Evolutionary conservation across 2,329 filamentous ascomycete species (phyloP), one percentile per base, ranked within the genome.

Genomic region (Coniochaeta prunicola): DNA sequence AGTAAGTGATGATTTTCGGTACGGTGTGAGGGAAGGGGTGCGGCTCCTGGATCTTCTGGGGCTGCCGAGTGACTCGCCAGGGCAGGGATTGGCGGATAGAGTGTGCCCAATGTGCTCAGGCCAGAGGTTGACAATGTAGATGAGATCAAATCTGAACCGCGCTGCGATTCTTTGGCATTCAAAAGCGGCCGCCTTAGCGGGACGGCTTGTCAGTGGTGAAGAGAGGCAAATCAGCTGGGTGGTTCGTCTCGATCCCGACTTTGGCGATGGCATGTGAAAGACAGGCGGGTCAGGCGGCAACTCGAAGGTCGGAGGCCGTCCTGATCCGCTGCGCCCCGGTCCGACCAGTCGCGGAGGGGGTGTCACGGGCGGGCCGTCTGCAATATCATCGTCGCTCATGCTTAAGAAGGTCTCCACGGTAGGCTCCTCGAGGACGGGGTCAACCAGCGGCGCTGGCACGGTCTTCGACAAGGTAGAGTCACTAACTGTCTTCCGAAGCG

Each of bases 81-180:
- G 57, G 17, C 24, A 28, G 55, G 42, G n/a, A 58, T 58, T n/a
- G 4, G 59, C 36, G 42, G 53, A 24, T 7, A 31, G 21, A n/a
- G 28, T 21, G 30, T 21, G 53, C 7, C 3, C 53, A 31, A 55
- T 34, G 53, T 67, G 62, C 38, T 67, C 73, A 3, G 82, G 81
- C 82, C 82, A 84, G 15, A 85, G 70, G 62, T 81, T 84, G 62
- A 84, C 77, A 31, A 85, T 76, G 62, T 85, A 86, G 13, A 85
- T 74, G 26, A 85, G 72, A 62, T 84, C 80, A 57, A 86, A 84
- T 57, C 81, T 75, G 67, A 83, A 83, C 57, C 78, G 77, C 4
- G 73, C 75, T 5, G 83, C 82, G 40, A 86, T 82, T 33, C 79
- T 74, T 1, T 81, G 80, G 8, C 80, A 80, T 66, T 82, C 77